Evolutionary conservation across 208 protist genomes (phyloP).

Genomic region (Novymonas esmeraldas): DNA sequence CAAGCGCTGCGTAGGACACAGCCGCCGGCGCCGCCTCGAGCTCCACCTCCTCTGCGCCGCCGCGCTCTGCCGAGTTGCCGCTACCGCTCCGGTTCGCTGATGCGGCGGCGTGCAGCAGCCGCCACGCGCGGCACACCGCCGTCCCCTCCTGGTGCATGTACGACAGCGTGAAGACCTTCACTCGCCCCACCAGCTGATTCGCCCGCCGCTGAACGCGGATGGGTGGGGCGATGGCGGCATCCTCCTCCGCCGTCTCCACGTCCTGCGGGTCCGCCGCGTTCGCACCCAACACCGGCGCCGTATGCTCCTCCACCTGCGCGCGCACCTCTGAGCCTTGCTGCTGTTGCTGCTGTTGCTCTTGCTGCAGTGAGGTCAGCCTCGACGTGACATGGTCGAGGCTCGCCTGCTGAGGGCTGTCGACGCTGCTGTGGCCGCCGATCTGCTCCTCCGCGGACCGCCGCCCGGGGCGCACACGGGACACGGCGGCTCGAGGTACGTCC

Average conservation of each 20-base stretch:
- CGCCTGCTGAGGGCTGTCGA: not conserved
- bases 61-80: not conserved
- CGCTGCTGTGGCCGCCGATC: not conserved
- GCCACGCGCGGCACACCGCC: slow-evolving; percentile 76
- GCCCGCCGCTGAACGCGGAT: slow-evolving; percentile 30
- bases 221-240: slow-evolving; percentile 8
- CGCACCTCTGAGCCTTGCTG: not conserved
- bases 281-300: not conserved
- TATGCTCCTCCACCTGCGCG: not conserved
- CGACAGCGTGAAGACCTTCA: slow-evolving; percentile 73
- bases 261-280: not conserved
- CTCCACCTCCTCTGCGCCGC: too few relatives aligned
- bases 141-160: slow-evolving; percentile 69
- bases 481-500: not conserved
- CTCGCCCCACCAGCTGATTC: slow-evolving; percentile 28
- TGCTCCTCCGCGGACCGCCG: not conserved
- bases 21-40: slow-evolving; percentile 6
- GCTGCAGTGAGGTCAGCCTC: too few relatives aligned
- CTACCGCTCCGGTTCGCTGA: slow-evolving; percentile 1
- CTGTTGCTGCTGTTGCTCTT: too few relatives aligned
- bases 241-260: slow-evolving; percentile 1
- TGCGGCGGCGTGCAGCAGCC: slow-evolving; percentile 46
- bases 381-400: too few relatives aligned
- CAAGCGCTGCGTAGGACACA: slow-evolving; percentile 16
- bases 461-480: not conserved